Evolutionary conservation across 179 eudicot species (phyloP).

Genomic region (Amaranthus tricolor): DNA sequence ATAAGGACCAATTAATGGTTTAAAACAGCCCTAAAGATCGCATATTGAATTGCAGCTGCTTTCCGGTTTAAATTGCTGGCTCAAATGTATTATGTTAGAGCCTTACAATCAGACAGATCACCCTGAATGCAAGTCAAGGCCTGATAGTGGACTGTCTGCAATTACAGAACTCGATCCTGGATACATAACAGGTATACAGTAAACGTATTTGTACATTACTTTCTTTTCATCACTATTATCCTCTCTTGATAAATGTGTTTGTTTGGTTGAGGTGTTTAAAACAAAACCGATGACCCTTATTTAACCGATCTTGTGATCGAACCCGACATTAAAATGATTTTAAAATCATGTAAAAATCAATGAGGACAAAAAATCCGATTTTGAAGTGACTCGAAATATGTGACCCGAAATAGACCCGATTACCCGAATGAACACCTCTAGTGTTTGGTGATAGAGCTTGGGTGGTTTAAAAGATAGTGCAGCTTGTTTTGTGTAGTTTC

Average conservation of each 20-base stretch:
- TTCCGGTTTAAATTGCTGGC: conserved; percentile 98
- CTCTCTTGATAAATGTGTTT: not conserved
- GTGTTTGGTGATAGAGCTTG: not conserved
- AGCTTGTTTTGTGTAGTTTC: not conserved
- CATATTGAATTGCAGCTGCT: conserved; percentile 53
- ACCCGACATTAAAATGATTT: no score
- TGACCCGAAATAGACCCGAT: no score
- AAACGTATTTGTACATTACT: not conserved
- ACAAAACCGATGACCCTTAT: no score
- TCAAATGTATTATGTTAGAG: conserved; percentile 88
- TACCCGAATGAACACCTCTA: no score
- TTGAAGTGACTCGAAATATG: no score
- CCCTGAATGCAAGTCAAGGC: conserved; percentile 93
- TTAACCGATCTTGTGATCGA: no score
- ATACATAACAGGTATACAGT: conserved; percentile 74
- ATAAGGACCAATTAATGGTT: not conserved
- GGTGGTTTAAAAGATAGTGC: not conserved
- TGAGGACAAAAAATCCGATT: no score
- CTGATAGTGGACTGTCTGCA: conserved; percentile 97
- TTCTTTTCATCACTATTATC: not conserved
- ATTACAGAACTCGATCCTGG: conserved; percentile 98
- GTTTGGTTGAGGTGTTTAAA: no score
- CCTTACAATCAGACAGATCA: conserved; percentile 96
- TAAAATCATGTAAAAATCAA: no score
- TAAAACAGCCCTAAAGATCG: conserved; percentile 11